Percentiles rank a stretch among this genome's conserved stretches.
These are phyloP conservation scores for Tricholoma terreum DNA, from an alignment of 768 basidiomycete species.

Conservation along the genomic window DNA sequence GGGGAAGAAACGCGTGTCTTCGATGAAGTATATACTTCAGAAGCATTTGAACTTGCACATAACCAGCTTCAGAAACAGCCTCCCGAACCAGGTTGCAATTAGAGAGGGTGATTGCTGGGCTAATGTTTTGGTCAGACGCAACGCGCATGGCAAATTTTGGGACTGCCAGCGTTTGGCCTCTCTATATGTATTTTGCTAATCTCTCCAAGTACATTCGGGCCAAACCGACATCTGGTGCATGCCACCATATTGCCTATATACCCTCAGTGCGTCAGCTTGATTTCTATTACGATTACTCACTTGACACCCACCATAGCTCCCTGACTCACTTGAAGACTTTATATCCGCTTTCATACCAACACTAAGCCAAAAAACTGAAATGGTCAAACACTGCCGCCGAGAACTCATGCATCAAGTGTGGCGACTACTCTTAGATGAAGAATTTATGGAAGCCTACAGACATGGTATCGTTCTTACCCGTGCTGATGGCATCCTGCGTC, in stretches of 20 bases:
- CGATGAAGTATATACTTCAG: too few species aligned
- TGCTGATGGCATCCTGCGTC: not conserved
- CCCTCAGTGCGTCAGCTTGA: constrained; percentile 21
- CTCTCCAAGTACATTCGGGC: constrained; percentile 34
- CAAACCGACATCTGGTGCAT: constrained; percentile 24
- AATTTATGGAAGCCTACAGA: not conserved
- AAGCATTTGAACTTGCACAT: not conserved
- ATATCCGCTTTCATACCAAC: not conserved
- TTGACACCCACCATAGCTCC: not conserved
- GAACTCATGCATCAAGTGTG: not conserved
- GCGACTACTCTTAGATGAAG: not conserved
- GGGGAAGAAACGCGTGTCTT: too few species aligned
- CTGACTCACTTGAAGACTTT: not conserved
- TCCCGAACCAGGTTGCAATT: not conserved
- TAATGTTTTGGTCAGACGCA: too few species aligned
- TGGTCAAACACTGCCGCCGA: not conserved
- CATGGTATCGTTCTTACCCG: not conserved
- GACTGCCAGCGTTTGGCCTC: too few species aligned
- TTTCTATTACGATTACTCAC: too few species aligned
- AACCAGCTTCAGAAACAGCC: not conserved
- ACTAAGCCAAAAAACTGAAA: not conserved
- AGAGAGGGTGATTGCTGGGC: too few species aligned
- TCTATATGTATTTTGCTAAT: constrained; percentile 34
- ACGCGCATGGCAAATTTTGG: constrained; percentile 33
- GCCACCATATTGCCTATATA: constrained; percentile 41